Percentiles rank a stretch among this genome's conserved stretches.
phyloP scores from a whole-genome alignment of 2,329 filamentous ascomycete genomes.

The Arthrocladium fulminans region DNA sequence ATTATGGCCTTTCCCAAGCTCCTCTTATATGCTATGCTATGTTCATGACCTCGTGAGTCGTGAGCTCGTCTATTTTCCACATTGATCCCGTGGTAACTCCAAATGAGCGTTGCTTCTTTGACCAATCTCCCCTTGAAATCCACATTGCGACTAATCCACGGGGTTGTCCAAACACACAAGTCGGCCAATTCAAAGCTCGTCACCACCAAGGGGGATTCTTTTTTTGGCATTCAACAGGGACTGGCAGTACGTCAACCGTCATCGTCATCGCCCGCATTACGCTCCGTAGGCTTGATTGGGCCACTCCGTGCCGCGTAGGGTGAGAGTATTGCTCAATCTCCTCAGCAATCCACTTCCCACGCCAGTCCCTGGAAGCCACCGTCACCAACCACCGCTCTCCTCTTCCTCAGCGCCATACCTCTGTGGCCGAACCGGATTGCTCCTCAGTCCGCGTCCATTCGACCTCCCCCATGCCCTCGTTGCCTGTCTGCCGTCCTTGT shows the following conservation, averaged over 20 bases:
- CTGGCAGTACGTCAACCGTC: too few relatives aligned
- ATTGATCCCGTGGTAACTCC: neutral
- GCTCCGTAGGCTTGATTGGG: neutral
- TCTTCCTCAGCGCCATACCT: constrained; percentile 21
- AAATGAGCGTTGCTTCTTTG: constrained; percentile 12
- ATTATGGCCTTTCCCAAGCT: neutral
- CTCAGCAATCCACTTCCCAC: constrained; percentile 6
- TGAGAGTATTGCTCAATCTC: constrained; percentile 8
- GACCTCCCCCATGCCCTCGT: constrained; percentile 12
- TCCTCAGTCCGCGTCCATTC: constrained; percentile 24
- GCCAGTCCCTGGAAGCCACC: constrained; percentile 4
- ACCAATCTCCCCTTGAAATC: too few relatives aligned
- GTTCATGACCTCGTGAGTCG: neutral
- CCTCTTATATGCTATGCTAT: neutral
- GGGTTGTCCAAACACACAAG: too few relatives aligned
- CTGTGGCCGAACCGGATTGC: constrained; percentile 17
- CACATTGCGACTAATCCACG: too few relatives aligned
- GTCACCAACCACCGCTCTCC: constrained; percentile 21
- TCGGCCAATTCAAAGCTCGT: too few relatives aligned
- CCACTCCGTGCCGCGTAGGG: neutral
- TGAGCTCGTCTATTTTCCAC: neutral
- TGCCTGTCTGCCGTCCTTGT: constrained; percentile 27
- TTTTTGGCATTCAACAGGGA: too few relatives aligned
- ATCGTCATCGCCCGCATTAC: too few relatives aligned
- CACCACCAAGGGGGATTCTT: too few relatives aligned